Conservation (phyloP, 2,329 filamentous ascomycete species). For the Alternaria arbusti region DNA sequence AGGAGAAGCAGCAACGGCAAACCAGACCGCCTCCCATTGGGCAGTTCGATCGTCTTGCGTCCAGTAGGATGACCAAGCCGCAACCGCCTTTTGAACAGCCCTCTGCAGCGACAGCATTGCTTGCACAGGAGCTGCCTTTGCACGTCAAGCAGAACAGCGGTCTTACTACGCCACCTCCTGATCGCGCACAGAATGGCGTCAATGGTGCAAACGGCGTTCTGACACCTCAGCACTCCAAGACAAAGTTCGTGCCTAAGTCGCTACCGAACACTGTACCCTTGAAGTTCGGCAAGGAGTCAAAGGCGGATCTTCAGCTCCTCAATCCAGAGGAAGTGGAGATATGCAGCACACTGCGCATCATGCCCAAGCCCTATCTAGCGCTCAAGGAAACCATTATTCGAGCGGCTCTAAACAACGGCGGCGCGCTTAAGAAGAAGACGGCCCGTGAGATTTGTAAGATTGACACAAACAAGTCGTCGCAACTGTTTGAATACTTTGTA, state of each 20-base stretch:
- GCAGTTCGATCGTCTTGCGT: conserved; percentile 83
- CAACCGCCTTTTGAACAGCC: conserved; percentile 70
- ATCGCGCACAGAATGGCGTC: conserved; percentile 58
- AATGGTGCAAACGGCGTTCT: conserved; percentile 50
- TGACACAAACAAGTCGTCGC: conserved; percentile 81
- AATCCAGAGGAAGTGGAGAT: conserved; percentile 84
- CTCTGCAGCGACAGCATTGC: conserved; percentile 75
- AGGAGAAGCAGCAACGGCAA: conserved; percentile 79
- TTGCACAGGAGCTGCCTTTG: conserved; percentile 78
- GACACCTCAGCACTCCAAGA: conserved; percentile 48
- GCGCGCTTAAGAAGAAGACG: conserved; percentile 90
- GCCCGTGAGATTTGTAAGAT: conserved; percentile 84
- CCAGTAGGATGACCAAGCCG: conserved; percentile 70
- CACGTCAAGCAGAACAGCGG: conserved; percentile 57
- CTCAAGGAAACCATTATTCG: conserved; percentile 93
- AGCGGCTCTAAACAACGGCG: conserved; percentile 88
- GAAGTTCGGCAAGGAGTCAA: conserved; percentile 74
- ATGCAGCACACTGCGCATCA: conserved; percentile 81
- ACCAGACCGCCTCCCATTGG: conserved; percentile 72
- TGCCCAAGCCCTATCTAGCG: conserved; percentile 92
- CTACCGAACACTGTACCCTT: conserved; percentile 69
- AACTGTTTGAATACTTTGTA: conserved; percentile 94
- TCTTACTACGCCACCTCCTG: conserved; percentile 50
- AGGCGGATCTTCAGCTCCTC: conserved; percentile 83
- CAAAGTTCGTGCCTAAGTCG: conserved; percentile 62